phyloP scores from a whole-genome alignment of 2,329 filamentous ascomycete genomes.

The Cladosporium sp. region DNA sequence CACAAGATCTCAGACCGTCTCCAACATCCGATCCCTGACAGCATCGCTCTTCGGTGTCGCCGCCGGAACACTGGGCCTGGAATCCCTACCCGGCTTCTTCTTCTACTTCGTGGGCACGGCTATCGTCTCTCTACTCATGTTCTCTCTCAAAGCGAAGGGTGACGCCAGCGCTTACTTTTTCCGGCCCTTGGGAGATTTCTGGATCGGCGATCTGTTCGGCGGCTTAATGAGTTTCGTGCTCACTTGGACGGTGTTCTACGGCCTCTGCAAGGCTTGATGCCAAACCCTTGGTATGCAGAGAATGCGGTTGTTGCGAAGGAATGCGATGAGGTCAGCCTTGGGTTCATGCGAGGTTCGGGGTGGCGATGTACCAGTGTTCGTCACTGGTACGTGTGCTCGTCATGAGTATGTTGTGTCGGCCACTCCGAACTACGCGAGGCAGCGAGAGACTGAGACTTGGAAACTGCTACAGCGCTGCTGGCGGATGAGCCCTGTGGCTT shows the following conservation, averaged over 20 bases:
- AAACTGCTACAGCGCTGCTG: too few relatives aligned
- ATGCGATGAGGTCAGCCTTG: too few relatives aligned
- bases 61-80: conserved; percentile 88
- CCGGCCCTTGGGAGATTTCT: conserved; percentile 62
- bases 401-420: too few relatives aligned
- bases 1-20: conserved; percentile 60
- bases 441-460: too few relatives aligned
- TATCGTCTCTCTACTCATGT: conserved; percentile 76
- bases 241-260: conserved; percentile 87
- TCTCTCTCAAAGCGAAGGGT: conserved; percentile 66
- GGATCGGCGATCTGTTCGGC: conserved; percentile 69
- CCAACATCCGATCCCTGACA: conserved; percentile 86
- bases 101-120: conserved; percentile 86
- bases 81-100: conserved; percentile 86
- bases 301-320: too few relatives aligned
- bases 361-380: neutral
- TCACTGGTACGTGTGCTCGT: too few relatives aligned
- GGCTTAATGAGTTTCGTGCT: conserved; percentile 77
- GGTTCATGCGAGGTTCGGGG: neutral
- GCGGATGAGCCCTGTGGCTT: too few relatives aligned
- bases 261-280: conserved; percentile 67
- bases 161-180: conserved; percentile 65
- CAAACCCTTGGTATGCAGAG: too few relatives aligned
- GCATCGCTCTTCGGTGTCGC: conserved; percentile 91
- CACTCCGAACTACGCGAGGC: too few relatives aligned